Evolutionary conservation across 495 filamentous ascomycete species (phyloP), one percentile per base, ranked within the genome.

Genomic region (Monascus purpureus): DNA sequence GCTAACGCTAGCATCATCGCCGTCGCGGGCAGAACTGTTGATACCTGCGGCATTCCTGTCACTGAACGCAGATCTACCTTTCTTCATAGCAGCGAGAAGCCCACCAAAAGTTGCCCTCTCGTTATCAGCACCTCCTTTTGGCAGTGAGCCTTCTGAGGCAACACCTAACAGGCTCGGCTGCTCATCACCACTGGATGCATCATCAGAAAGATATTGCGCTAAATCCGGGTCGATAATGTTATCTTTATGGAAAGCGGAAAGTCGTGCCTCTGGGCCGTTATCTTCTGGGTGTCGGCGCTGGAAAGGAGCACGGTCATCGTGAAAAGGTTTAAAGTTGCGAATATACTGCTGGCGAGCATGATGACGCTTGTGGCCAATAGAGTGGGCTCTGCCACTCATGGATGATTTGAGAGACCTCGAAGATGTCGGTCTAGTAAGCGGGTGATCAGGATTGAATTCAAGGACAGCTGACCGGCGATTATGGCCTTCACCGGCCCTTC

Each of bases 161-260:
- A 80, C 77, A 16, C 82, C 71, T 46, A 90, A 74, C 12, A 96
- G 78, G 50, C 77, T 87, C 55, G 85, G 73, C 46, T 90, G 83
- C 32, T 96, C 86, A 42, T 93, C 87, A 12, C 78, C 90, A 45
- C 82, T 95, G 1, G 83, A 88, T 13, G 77, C 85, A 43, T 86
- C 80, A 52, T 99, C 92, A 12, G 90, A 96, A 63, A 96, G 78
- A 57, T 88, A 96, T 17, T 85, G 82, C 2, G 86, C 87, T 11
- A 96, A 62, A 45, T 96, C 92, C 2, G 92, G 88, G 45, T 99
- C 92, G 47, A 96, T 96, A 41, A 99, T 93, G 44, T 83, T 95
- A 48, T 99, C 92, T 42, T 84, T 84, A 46, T 96, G 92, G 43
- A 97, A 96, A 17, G 88, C 84, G 20, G 87, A 78, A 6, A 94